Base-by-base conservation (phyloP, 1,284 basidiomycete genomes). In the Malassezia sympodialis region DNA sequence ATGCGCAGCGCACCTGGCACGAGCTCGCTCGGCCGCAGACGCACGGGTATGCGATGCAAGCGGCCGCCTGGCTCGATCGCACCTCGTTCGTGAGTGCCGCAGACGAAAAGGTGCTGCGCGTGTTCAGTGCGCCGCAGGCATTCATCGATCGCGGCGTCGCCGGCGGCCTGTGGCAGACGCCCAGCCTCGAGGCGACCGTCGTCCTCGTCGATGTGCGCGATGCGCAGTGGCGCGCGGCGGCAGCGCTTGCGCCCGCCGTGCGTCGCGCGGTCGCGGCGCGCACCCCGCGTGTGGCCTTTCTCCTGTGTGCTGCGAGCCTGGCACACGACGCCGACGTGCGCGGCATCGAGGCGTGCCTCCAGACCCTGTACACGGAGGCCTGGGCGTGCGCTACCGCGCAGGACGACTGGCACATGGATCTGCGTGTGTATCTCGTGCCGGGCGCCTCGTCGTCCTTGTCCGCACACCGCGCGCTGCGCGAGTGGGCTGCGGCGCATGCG, bases 11-110 rank as follows among this genome's bases (percentile, higher is more conserved):
- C 4, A 59, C 59, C 6, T 74, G 72, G 72, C 64, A 69, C 51
- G 68, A 74, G 49, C 51, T 74, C n/a, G 72, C 68, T 5, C 64
- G 72, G 10, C 72, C 72, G 0, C 72, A 74, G 35, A 68, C 69
- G 10, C 72, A 74, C 49, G 72, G 72, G 10, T 72, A 72, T 59
- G 70, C 66, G 17, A 34, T 74, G 30, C 54, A 60, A 17, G 52
- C 60, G 11, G 63, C 66, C 47, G 58, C 67, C 0, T 74, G 67
- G 68, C 62, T 72, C 44, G 65, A 68, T 35, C 63, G 63, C 23
- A 58, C 68, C 45, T 56, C 59, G 45, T 73, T 74, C 42, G 68
- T 65, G 15, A 69, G 67, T 47, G 72, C 70, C 8, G 68, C 68
- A 12, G 72, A 74, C 51, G 72, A 74, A 44, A 74, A 74, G 57